Conservation (phyloP, 1,284 basidiomycete genomes). For the Ustilago nuda region DNA sequence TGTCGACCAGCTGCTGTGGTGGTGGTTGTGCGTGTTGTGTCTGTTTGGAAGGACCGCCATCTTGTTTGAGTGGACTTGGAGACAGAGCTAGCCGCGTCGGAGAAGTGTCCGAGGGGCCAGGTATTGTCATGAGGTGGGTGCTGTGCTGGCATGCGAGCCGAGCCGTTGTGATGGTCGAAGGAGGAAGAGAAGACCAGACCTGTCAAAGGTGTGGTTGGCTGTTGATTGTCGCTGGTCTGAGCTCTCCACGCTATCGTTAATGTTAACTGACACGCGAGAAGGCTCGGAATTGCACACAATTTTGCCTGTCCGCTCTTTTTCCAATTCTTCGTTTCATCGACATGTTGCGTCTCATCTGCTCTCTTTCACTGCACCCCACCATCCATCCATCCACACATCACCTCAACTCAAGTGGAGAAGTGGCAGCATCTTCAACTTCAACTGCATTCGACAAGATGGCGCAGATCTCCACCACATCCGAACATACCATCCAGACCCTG, state of each 20-base stretch:
- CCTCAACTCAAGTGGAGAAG: neutral
- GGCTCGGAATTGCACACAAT: neutral
- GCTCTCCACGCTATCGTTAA: slow-evolving; percentile 11
- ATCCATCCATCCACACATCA: slow-evolving; percentile 15
- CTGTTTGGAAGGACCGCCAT: neutral
- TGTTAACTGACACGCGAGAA: neutral
- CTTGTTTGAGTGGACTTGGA: slow-evolving; percentile 8
- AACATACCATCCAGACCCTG: slow-evolving; percentile 61
- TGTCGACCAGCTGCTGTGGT: slow-evolving; percentile 25
- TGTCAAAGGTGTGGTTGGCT: neutral
- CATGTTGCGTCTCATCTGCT: slow-evolving; percentile 1
- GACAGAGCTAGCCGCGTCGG: slow-evolving; percentile 6
- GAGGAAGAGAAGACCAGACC: neutral
- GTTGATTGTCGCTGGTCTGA: slow-evolving; percentile 32
- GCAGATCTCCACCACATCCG: slow-evolving; percentile 60
- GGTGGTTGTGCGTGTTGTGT: neutral
- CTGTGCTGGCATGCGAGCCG: slow-evolving; percentile 4
- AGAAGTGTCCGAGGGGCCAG: slow-evolving; percentile 14
- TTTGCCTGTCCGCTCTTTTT: slow-evolving; percentile 8
- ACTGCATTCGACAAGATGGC: slow-evolving; percentile 37
- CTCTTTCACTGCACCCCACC: neutral
- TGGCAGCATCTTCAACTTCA: neutral
- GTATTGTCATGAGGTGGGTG: slow-evolving; percentile 17
- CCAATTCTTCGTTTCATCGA: slow-evolving; percentile 8
- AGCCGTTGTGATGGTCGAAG: slow-evolving; percentile 4